Conservation (phyloP, 257 asterid species). For the Salvia splendens region DNA sequence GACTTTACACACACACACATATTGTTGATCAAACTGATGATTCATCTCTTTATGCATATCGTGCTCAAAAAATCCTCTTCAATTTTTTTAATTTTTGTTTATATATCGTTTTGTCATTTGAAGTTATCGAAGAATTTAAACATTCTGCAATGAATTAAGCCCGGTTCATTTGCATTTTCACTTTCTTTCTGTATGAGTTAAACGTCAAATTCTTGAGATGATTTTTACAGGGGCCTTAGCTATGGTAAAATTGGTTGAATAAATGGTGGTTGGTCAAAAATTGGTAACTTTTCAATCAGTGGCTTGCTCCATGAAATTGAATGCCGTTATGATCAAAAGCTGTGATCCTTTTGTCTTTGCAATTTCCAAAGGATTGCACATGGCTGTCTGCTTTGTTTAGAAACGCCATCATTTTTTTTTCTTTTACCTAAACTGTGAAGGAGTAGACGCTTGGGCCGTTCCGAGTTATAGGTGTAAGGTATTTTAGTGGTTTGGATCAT, state of each 20-base stretch:
- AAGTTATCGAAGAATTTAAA: constrained; percentile 3
- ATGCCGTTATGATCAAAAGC: constrained; percentile 11
- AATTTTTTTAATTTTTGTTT: neutral
- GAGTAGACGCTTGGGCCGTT: constrained; percentile 9
- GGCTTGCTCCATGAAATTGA: constrained; percentile 14
- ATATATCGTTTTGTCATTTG: neutral
- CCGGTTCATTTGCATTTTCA: constrained; percentile 14
- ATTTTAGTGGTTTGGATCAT: constrained; percentile 13
- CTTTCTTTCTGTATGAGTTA: constrained; percentile 10
- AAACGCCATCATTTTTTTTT: neutral
- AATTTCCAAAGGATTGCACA: constrained; percentile 35
- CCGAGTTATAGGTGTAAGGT: neutral
- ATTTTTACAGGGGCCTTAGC: neutral
- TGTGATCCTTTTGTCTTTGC: constrained; percentile 20
- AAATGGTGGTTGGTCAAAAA: constrained; percentile 9
- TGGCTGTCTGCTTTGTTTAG: constrained; percentile 29
- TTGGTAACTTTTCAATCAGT: constrained; percentile 1
- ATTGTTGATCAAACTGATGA: constrained; percentile 15
- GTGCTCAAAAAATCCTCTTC: neutral
- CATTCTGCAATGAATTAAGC: constrained; percentile 22
- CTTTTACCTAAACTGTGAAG: constrained; percentile 19
- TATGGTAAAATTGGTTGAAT: neutral
- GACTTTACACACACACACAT: neutral
- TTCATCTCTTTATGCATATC: neutral
- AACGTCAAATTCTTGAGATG: constrained; percentile 18